Evolutionary conservation across 2,329 filamentous ascomycete genomes (phyloP).

Genomic region (Simplicillium aogashimaense): DNA sequence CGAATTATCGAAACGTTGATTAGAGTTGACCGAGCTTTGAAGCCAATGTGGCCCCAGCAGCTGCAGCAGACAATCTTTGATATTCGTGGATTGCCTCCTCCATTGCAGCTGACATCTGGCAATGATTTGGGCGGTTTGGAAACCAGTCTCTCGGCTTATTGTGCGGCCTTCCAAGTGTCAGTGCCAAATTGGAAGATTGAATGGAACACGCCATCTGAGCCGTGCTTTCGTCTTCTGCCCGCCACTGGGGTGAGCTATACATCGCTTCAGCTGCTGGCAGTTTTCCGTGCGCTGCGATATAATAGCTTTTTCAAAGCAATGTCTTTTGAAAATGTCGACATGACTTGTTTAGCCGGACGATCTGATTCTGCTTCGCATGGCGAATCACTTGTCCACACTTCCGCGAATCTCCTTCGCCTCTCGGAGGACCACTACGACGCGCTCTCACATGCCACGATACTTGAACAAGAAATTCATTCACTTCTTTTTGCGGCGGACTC

Average conservation of each 20-base stretch:
- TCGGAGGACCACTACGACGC: constrained; percentile 36
- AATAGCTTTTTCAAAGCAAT: constrained; percentile 50
- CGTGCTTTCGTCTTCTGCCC: constrained; percentile 43
- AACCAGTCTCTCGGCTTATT: constrained; percentile 44
- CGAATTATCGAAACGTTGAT: constrained; percentile 44
- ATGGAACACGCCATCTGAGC: constrained; percentile 30
- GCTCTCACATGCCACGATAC: constrained; percentile 36
- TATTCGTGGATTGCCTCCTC: constrained; percentile 40
- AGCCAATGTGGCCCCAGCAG: constrained; percentile 47
- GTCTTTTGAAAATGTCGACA: constrained; percentile 43
- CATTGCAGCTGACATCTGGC: constrained; percentile 42
- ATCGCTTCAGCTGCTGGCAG: constrained; percentile 42
- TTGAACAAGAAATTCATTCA: constrained; percentile 47
- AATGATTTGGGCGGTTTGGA: constrained; percentile 45
- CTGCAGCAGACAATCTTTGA: constrained; percentile 44
- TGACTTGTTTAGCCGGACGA: constrained; percentile 27
- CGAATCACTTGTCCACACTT: constrained; percentile 39
- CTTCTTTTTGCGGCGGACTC: constrained; percentile 45
- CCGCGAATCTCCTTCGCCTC: constrained; percentile 39
- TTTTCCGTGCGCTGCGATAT: constrained; percentile 45
- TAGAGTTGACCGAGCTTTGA: constrained; percentile 43
- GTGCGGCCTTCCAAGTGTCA: constrained; percentile 38
- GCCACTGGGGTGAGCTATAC: constrained; percentile 30
- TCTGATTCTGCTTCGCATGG: constrained; percentile 34
- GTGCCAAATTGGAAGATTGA: constrained; percentile 42